Evolutionary conservation across 1,284 basidiomycete genomes (phyloP).

Genomic region (Ustilago trichophora): DNA sequence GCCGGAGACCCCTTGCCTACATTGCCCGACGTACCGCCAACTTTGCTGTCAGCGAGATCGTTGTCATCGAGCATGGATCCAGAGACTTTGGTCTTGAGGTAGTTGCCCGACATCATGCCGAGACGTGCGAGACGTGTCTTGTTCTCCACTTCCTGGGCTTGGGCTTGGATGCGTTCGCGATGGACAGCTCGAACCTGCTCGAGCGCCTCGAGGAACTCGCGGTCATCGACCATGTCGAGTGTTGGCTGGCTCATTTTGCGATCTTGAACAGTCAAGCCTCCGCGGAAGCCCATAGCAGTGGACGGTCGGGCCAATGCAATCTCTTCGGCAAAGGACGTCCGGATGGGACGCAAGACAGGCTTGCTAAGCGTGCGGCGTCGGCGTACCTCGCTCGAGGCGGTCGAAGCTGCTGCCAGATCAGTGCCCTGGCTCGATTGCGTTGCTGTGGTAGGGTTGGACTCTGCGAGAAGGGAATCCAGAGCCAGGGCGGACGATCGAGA

Average conservation of each 20-base stretch:
- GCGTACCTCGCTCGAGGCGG: conserved; percentile 6
- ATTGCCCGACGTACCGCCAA: background rate
- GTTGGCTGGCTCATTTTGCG: conserved; percentile 58
- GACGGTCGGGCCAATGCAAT: conserved; percentile 11
- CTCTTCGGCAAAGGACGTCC: conserved; percentile 14
- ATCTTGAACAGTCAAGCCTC: conserved; percentile 12
- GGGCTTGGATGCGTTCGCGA: conserved; percentile 46
- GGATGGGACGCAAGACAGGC: conserved; percentile 25
- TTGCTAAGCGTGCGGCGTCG: conserved; percentile 26
- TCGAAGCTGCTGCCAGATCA: too few relatives aligned
- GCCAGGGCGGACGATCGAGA: too few relatives aligned
- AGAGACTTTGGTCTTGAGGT: conserved; percentile 23
- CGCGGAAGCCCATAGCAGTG: conserved; percentile 30
- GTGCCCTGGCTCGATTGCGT: too few relatives aligned
- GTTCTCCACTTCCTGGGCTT: conserved; percentile 32
- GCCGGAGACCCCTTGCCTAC: background rate
- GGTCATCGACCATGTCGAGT: conserved; percentile 59
- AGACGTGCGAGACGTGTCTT: conserved; percentile 30
- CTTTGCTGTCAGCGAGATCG: background rate
- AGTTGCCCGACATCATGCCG: conserved; percentile 30
- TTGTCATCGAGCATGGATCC: conserved; percentile 21
- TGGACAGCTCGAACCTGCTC: conserved; percentile 54
- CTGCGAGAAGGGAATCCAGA: too few relatives aligned
- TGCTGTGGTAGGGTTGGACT: too few relatives aligned
- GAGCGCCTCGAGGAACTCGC: conserved; percentile 58